Evolutionary conservation across 371 early-diverging fungal genomes (phyloP).

Genomic region (Zopfochytrium polystomum): DNA sequence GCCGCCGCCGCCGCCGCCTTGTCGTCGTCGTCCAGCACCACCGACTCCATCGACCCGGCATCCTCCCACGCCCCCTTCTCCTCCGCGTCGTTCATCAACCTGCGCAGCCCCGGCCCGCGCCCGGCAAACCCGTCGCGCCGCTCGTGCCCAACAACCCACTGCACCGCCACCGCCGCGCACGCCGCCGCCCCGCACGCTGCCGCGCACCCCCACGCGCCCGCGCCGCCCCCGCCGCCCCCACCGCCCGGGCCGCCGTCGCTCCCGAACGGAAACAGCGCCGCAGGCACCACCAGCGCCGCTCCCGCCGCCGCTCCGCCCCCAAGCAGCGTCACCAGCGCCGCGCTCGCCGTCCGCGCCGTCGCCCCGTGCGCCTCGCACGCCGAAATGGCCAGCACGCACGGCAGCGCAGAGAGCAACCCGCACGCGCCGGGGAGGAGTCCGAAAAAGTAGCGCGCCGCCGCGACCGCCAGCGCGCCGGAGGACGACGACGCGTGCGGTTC

Average conservation of each 20-base stretch:
- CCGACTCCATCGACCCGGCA: neutral
- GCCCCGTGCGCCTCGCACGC: constrained; percentile 29
- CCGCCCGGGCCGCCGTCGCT: constrained; percentile 1
- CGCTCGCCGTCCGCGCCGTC: constrained; percentile 24
- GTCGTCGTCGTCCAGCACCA: neutral
- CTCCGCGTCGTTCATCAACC: constrained; percentile 40
- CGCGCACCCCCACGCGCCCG: constrained; percentile 15
- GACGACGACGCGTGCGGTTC: constrained; percentile 17
- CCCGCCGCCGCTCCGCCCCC: constrained; percentile 9
- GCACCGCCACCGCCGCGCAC: constrained; percentile 11
- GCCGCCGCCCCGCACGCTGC: constrained; percentile 12
- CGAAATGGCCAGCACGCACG: constrained; percentile 30
- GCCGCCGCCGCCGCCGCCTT: no score
- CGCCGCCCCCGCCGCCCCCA: constrained; percentile 7
- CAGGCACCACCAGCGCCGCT: constrained; percentile 10
- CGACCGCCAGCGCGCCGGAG: constrained; percentile 29
- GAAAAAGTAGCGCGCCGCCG: no score
- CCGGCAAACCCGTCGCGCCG: constrained; percentile 30
- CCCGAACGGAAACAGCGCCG: constrained; percentile 15
- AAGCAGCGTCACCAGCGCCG: constrained; percentile 21
- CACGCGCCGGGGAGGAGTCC: constrained; percentile 26
- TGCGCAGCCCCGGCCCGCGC: constrained; percentile 28
- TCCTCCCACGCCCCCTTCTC: constrained; percentile 42
- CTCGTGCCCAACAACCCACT: constrained; percentile 14
- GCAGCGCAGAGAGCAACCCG: constrained; percentile 27